Conservation (phyloP, 2,329 filamentous ascomycete species). For the Fusarium algeriense region DNA sequence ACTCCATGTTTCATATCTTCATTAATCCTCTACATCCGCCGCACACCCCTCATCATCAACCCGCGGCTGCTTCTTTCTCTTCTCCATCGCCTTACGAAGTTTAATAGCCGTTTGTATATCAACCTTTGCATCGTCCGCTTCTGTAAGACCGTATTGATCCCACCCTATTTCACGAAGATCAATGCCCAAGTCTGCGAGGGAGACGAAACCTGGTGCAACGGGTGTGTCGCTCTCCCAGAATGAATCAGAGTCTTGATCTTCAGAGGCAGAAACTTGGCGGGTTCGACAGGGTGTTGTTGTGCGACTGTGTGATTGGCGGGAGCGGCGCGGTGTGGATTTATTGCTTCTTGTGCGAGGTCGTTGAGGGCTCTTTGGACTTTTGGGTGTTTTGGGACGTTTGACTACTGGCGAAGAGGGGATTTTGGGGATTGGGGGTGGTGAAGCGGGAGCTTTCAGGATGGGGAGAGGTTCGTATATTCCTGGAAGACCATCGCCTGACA, state of each 20-base stretch:
- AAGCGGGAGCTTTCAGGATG: slow-evolving; percentile 10
- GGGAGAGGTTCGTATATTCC: slow-evolving; percentile 46
- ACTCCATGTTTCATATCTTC: slow-evolving; percentile 30
- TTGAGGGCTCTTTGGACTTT: slow-evolving; percentile 29
- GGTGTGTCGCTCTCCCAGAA: slow-evolving; percentile 36
- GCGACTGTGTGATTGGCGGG: slow-evolving; percentile 12
- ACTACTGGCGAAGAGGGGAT: not conserved
- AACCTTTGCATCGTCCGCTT: slow-evolving; percentile 41
- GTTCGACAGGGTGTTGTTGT: slow-evolving; percentile 15
- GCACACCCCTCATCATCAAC: slow-evolving; percentile 36
- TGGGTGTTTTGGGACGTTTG: slow-evolving; percentile 20
- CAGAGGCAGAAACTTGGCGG: slow-evolving; percentile 14
- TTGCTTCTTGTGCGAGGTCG: slow-evolving; percentile 19
- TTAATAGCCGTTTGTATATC: slow-evolving; percentile 42
- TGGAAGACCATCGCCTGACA: slow-evolving; percentile 42
- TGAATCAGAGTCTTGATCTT: slow-evolving; percentile 34
- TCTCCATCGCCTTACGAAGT: slow-evolving; percentile 39
- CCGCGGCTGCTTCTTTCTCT: slow-evolving; percentile 10
- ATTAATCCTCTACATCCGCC: slow-evolving; percentile 40
- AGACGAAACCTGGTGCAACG: slow-evolving; percentile 30
- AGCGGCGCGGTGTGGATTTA: slow-evolving; percentile 21
- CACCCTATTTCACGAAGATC: slow-evolving; percentile 32
- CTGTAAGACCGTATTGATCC: slow-evolving; percentile 41
- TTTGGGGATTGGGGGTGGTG: slow-evolving; percentile 14
- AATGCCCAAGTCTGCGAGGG: slow-evolving; percentile 30